Conservation (phyloP, 345 rosid genomes). For the Populus pruinosa region DNA sequence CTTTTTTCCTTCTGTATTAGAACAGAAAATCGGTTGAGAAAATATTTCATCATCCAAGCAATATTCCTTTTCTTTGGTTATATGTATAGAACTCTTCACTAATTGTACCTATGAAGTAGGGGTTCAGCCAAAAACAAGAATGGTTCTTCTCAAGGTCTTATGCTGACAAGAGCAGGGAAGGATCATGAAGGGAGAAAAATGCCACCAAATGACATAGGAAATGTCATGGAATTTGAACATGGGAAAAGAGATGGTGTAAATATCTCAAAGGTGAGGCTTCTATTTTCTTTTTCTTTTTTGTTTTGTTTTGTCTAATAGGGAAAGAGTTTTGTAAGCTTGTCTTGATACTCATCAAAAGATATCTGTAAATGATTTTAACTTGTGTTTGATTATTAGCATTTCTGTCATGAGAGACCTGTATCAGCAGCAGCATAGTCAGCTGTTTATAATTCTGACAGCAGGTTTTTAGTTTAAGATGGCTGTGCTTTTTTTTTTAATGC, state of each 20-base stretch:
- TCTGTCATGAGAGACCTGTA: constrained; percentile 2
- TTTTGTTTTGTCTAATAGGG: neutral
- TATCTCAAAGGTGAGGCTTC: constrained; percentile 29
- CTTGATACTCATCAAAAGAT: neutral
- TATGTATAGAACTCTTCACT: constrained; percentile 5
- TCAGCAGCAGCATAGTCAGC: neutral
- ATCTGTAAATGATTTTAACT: neutral
- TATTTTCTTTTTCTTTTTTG: neutral
- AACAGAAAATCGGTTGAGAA: neutral
- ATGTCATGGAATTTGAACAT: constrained; percentile 28
- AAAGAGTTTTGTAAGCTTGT: neutral
- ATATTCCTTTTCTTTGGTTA: neutral
- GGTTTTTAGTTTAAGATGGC: neutral
- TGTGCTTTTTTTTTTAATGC: constrained; percentile 5
- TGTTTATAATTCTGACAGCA: constrained; percentile 4
- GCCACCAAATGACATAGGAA: constrained; percentile 17
- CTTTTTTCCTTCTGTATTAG: neutral
- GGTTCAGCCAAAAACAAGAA: constrained; percentile 30
- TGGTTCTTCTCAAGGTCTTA: constrained; percentile 21
- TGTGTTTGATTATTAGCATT: neutral
- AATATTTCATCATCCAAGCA: neutral
- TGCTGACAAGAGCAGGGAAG: constrained; percentile 28
- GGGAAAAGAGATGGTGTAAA: constrained; percentile 19
- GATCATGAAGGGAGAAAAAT: constrained; percentile 29
- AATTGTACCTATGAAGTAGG: constrained; percentile 29